A percentile compares a stretch with the other conserved stretches of the same genome.
Evolutionary conservation across 2,329 filamentous ascomycete genomes (phyloP).

Genomic region (Aspergillus ibericus): DNA sequence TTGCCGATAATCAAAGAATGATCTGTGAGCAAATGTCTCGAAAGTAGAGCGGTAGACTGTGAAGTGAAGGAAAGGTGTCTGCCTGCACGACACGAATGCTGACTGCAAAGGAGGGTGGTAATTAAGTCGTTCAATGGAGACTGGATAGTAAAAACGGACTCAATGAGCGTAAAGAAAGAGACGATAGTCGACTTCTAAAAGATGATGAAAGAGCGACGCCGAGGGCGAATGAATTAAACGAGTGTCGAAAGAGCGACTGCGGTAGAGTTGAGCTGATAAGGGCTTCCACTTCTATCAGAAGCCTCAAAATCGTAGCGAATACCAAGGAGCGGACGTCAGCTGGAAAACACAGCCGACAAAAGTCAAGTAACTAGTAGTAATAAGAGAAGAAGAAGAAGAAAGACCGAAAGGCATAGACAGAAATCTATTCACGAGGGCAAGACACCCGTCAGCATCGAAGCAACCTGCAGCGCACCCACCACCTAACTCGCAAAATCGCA

Average conservation of each 20-base stretch:
- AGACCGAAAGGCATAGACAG: slow-evolving; percentile 12
- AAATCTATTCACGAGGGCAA: neutral
- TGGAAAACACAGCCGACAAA: slow-evolving; percentile 19
- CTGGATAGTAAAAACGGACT: neutral
- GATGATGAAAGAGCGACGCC: neutral
- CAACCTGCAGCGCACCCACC: neutral
- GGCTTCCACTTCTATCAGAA: neutral
- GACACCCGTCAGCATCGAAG: neutral
- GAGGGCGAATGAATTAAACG: slow-evolving; percentile 4
- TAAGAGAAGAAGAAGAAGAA: slow-evolving; percentile 2
- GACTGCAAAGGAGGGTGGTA: slow-evolving; percentile 4
- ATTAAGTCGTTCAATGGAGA: neutral
- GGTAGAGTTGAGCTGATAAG: neutral
- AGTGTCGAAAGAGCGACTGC: slow-evolving; percentile 12
- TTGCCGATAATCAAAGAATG: neutral
- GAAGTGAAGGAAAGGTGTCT: slow-evolving; percentile 9
- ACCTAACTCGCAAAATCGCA: neutral
- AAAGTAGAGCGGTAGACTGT: neutral
- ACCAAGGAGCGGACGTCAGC: slow-evolving; percentile 27
- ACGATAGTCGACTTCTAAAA: neutral
- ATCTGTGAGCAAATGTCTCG: neutral
- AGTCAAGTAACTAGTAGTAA: slow-evolving; percentile 2
- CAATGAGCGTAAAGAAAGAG: slow-evolving; percentile 10
- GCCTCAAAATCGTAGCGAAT: neutral
- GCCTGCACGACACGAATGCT: slow-evolving; percentile 15